phyloP scores from a whole-genome alignment of 2,329 filamentous ascomycete genomes.

The Epichloe sp. region DNA sequence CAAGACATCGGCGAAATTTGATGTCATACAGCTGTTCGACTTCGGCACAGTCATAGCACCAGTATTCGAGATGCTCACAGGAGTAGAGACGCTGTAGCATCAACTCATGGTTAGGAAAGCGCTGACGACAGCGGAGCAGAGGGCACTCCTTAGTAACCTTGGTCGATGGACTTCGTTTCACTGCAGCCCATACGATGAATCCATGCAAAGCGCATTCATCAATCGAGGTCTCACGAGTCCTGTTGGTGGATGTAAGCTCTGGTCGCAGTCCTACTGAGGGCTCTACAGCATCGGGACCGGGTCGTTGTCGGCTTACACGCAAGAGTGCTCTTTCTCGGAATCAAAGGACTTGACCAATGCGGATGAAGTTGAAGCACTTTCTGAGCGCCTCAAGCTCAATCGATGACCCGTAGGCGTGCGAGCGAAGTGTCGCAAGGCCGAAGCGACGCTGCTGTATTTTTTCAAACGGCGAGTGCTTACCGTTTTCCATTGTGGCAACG shows the following conservation, averaged over 20 bases:
- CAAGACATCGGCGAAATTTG: constrained; percentile 34
- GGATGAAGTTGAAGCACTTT: constrained; percentile 2
- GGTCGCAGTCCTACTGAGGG: not conserved
- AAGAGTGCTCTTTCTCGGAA: constrained; percentile 1
- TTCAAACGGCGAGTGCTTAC: too few relatives aligned
- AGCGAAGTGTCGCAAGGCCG: constrained; percentile 5
- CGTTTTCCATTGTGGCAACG: too few relatives aligned
- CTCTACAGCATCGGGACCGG: not conserved
- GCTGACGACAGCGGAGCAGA: constrained; percentile 35
- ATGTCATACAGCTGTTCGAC: constrained; percentile 38
- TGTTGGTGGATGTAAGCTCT: constrained; percentile 14
- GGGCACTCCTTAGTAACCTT: constrained; percentile 40
- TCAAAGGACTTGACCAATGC: constrained; percentile 5
- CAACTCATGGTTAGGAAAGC: constrained; percentile 36
- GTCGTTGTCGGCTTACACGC: too few relatives aligned
- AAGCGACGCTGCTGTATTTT: too few relatives aligned
- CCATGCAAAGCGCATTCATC: constrained; percentile 39
- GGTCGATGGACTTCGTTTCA: constrained; percentile 37
- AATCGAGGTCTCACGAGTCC: constrained; percentile 29
- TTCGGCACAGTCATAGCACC: constrained; percentile 41
- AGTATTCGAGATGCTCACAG: constrained; percentile 40
- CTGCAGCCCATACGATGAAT: constrained; percentile 44
- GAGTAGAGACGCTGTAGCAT: constrained; percentile 40
- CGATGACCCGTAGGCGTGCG: constrained; percentile 6
- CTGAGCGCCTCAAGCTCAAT: constrained; percentile 5